phyloP scores from a whole-genome alignment of 371 early-diverging fungal species.

The Rhizomucor pusillus region DNA sequence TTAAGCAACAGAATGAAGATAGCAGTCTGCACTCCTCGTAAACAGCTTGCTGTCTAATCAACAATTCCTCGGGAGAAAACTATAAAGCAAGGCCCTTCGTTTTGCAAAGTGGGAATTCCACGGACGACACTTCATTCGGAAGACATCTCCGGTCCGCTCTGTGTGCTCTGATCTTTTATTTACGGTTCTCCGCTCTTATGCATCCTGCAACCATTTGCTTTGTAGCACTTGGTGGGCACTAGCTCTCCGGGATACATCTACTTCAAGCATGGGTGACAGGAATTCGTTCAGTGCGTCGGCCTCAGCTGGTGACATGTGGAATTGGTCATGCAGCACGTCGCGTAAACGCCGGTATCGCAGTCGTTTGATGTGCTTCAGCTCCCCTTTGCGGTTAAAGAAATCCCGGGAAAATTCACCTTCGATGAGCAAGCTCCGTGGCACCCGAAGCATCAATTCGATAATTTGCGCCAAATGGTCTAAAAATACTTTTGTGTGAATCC shows the following conservation, averaged over 20 bases:
- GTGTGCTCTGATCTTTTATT: neutral
- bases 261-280: conserved; percentile 75
- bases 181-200: conserved; percentile 1
- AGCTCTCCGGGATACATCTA: conserved; percentile 59
- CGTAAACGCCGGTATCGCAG: conserved; percentile 77
- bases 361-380: conserved; percentile 83
- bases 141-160: conserved; percentile 3
- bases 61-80: too few relatives aligned
- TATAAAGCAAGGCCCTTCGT: too few relatives aligned
- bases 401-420: conserved; percentile 77
- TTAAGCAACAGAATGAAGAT: too few relatives aligned
- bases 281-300: conserved; percentile 59
- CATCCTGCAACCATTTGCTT: conserved; percentile 54
- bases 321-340: conserved; percentile 86
- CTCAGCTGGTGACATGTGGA: conserved; percentile 55
- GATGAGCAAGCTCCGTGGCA: conserved; percentile 74
- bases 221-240: conserved; percentile 55
- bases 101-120: too few relatives aligned
- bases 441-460: conserved; percentile 83
- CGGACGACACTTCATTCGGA: too few relatives aligned
- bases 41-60: too few relatives aligned
- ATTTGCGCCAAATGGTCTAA: conserved; percentile 96
- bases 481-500: neutral
- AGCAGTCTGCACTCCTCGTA: too few relatives aligned
- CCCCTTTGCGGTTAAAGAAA: conserved; percentile 78